phyloP scores from a whole-genome alignment of 164 flowering plant genomes.

The Warburgia ugandensis region DNA sequence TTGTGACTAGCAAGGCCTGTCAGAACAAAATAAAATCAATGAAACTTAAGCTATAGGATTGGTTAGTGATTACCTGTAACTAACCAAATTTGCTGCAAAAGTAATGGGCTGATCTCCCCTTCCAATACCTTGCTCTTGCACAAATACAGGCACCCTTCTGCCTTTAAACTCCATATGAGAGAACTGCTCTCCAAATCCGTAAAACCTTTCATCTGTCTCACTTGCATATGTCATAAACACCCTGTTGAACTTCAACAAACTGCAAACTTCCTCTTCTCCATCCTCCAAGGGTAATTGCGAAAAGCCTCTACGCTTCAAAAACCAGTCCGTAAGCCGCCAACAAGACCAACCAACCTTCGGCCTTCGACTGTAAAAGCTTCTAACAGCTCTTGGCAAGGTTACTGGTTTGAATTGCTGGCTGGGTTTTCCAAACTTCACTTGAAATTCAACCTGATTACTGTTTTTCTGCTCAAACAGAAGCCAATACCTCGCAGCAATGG shows the following conservation, averaged over 20 bases:
- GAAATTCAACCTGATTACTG: constrained; percentile 49
- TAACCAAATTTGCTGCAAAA: constrained; percentile 69
- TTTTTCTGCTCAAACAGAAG: constrained; percentile 57
- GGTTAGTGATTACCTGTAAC: constrained; percentile 62
- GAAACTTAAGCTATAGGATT: neutral
- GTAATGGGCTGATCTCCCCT: constrained; percentile 91
- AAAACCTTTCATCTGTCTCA: constrained; percentile 61
- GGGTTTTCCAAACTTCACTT: constrained; percentile 44
- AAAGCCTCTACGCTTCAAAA: constrained; percentile 25
- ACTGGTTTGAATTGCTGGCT: constrained; percentile 11
- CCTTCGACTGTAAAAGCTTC: no score
- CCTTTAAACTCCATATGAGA: constrained; percentile 82
- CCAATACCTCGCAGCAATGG: constrained; percentile 50
- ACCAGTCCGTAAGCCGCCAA: constrained; percentile 20
- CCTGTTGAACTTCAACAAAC: constrained; percentile 39
- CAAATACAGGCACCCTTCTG: constrained; percentile 73
- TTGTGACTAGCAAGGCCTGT: no score
- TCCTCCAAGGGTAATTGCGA: constrained; percentile 22
- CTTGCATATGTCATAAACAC: constrained; percentile 58
- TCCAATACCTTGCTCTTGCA: constrained; percentile 90
- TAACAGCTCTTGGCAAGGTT: no score
- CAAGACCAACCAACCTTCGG: no score
- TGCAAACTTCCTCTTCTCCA: constrained; percentile 11
- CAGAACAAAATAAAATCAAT: no score
- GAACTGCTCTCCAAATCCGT: constrained; percentile 86